A percentile compares a stretch with the other conserved stretches of the same genome.
Evolutionary conservation across 441 rosid genomes (phyloP).

Genomic region (Gossypium gossypioides): DNA sequence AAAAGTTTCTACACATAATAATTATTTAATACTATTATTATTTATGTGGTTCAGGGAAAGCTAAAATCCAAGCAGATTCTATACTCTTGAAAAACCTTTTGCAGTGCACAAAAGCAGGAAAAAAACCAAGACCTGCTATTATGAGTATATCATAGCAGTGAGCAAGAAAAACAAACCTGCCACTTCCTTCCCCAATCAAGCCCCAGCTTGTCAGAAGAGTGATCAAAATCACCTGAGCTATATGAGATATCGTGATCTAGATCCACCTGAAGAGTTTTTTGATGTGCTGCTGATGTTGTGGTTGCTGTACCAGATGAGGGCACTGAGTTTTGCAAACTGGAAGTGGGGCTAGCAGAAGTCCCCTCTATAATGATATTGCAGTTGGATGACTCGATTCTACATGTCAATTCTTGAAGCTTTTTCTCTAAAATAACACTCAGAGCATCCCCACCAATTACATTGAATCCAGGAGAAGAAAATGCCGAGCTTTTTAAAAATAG

Average conservation of each 20-base stretch:
- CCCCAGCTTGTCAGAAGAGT: constrained; percentile 27
- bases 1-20: no score
- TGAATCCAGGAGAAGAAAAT: constrained; percentile 30
- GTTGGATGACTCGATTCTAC: constrained; percentile 49
- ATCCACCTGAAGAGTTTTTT: constrained; percentile 30
- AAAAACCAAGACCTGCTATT: neutral
- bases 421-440: constrained; percentile 62
- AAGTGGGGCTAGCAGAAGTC: constrained; percentile 28
- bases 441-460: constrained; percentile 40
- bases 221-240: constrained; percentile 25
- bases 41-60: neutral
- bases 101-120: neutral
- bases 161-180: constrained; percentile 41
- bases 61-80: neutral
- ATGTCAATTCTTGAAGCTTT: constrained; percentile 62
- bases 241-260: constrained; percentile 25
- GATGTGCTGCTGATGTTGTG: constrained; percentile 27
- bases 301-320: constrained; percentile 21
- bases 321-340: constrained; percentile 32
- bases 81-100: neutral
- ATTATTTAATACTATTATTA: neutral
- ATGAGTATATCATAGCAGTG: neutral
- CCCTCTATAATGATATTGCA: constrained; percentile 42
- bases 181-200: constrained; percentile 22
- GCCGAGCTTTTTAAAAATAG: constrained; percentile 16